Base-by-base conservation (phyloP, 1,284 basidiomycete species). In the Rugosomyces carneus region DNA sequence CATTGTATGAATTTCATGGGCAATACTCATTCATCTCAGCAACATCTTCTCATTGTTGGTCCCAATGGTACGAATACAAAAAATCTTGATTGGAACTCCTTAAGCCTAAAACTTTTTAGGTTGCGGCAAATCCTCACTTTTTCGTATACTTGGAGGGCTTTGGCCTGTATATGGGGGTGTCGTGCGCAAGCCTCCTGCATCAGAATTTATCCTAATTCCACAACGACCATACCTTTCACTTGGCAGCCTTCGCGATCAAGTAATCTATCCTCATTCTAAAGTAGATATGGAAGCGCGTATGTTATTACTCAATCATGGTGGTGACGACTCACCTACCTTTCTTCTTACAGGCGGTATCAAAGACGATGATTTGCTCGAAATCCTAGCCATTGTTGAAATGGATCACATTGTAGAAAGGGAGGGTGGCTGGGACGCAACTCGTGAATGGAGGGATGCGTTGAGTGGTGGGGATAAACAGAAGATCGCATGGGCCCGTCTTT, bases 111-210 rank as follows among this genome's bases (percentile, higher is more conserved):
- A 7, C 3, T 23, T 23, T 44, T 24, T 51, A 82, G 83, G 84
- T 8, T 88, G 89, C 57, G 93, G 93, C 19, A 95, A 95, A 63
- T 89, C 86, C 0, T 91, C 87, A 5, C 69, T 98, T 41, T 97
- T 96, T 76, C 82, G 95, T 20, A 96, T 98, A 49, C 73, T 99
- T 2, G 95, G 94, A 34, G 95, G 94, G 15, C 78, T 99, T 5
- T 99, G 95, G 94, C 94, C 95, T 1, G 89, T 97, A 3, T 96
- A 97, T 59, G 95, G 90, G 15, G 95, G 95, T 0, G 75, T 80
- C 9, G 93, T 99, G n/a, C 82, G 86, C 58, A 98, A 98, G 66
- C 95, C 95, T 0, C 80, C 87, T 13, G 85, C 91, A 5, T 78
- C 79, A 6, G 81, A 94, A 50, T 98, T 99, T 64, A 91, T 94